Percentiles rank a stretch among this genome's conserved stretches.
These are phyloP conservation scores for Peterozyma xylosa DNA, from an alignment of 805 yeast genomes.

Conservation along the genomic window DNA sequence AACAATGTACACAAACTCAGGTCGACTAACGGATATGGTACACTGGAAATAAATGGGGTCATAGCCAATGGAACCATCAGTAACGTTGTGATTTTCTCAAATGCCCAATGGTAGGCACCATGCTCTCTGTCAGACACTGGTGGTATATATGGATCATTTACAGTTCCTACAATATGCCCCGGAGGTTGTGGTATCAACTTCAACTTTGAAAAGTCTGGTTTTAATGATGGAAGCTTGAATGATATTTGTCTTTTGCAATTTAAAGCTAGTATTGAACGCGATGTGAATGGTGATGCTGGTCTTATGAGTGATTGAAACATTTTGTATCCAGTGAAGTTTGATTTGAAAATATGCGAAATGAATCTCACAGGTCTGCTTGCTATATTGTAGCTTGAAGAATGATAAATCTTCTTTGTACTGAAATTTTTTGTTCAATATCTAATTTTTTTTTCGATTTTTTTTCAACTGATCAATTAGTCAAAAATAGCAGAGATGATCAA, in stretches of 20 bases:
- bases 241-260: neutral
- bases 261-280: neutral
- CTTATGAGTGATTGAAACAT: neutral
- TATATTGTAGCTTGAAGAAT: no score
- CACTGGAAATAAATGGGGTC: conserved; percentile 47
- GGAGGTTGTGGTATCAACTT: conserved; percentile 51
- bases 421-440: no score
- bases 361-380: no score
- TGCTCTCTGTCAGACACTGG: conserved; percentile 49
- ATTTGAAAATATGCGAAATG: no score
- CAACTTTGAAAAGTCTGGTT: conserved; percentile 1
- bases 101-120: conserved; percentile 72
- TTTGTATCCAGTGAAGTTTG: no score
- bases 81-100: conserved; percentile 54
- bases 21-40: conserved; percentile 48
- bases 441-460: no score
- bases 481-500: no score
- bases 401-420: no score
- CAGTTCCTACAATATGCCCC: conserved; percentile 64
- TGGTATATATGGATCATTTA: conserved; percentile 62
- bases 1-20: conserved; percentile 46
- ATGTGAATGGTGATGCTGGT: neutral
- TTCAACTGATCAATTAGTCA: no score
- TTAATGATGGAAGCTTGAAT: conserved; percentile 1
- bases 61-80: conserved; percentile 57